Percentiles rank a stretch among this genome's conserved stretches.
Conservation (phyloP, 148 eudicot species). For the Linanthus parryae region DNA sequence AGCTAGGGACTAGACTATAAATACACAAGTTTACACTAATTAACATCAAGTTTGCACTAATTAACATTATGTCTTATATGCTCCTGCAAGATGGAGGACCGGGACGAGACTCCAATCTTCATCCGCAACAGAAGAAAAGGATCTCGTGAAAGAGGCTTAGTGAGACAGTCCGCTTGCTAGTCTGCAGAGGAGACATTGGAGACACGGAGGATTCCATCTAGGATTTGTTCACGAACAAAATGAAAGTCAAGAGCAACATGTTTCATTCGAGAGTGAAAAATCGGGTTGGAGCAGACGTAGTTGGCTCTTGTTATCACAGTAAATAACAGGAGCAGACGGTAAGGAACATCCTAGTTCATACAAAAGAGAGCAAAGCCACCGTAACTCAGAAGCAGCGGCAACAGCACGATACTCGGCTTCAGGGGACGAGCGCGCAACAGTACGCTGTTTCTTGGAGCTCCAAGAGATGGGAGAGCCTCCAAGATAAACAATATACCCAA, state of each 20-base stretch:
- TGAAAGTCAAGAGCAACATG: not conserved
- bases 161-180: not conserved
- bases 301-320: not conserved
- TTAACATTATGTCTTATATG: too few relatives aligned
- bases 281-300: not conserved
- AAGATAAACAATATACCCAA: not conserved
- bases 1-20: too few relatives aligned
- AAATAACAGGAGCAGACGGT: not conserved
- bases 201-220: not conserved
- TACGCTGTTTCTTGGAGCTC: not conserved
- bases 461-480: not conserved
- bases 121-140: not conserved
- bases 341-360: not conserved
- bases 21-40: too few relatives aligned
- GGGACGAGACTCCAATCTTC: too few relatives aligned
- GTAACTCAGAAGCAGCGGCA: not conserved
- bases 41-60: too few relatives aligned
- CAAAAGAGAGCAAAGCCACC: not conserved
- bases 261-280: conserved; percentile 2
- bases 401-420: not conserved
- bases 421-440: conserved; percentile 1
- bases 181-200: not conserved
- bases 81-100: too few relatives aligned
- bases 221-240: not conserved
- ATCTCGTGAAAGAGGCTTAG: not conserved